Conservation (phyloP, 257 asterid genomes). For the Solanum corneliomulleri region DNA sequence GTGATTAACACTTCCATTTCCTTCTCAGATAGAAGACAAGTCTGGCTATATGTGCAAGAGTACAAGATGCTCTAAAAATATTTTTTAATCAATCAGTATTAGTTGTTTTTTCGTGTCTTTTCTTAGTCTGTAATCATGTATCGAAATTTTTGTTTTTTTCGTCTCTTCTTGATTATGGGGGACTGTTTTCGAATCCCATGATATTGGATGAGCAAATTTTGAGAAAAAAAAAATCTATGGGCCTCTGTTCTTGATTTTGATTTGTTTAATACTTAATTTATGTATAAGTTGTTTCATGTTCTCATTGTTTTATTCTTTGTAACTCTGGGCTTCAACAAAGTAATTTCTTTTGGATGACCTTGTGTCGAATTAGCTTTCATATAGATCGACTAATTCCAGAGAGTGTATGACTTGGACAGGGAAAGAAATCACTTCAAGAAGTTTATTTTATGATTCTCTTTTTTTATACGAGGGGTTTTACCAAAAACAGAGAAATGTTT, state of each 20-base stretch:
- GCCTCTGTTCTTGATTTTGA: background rate
- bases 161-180: background rate
- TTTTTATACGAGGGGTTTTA: background rate
- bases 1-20: too few relatives aligned
- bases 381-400: too few relatives aligned
- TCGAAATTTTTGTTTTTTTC: background rate
- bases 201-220: background rate
- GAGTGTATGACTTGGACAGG: too few relatives aligned
- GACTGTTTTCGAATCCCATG: background rate
- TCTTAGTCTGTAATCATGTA: background rate
- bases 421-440: background rate
- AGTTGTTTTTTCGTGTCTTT: too few relatives aligned
- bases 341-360: too few relatives aligned
- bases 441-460: background rate
- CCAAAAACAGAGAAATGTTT: background rate
- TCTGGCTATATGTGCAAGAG: too few relatives aligned
- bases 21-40: too few relatives aligned
- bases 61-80: too few relatives aligned
- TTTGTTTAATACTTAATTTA: background rate
- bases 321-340: too few relatives aligned
- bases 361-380: too few relatives aligned
- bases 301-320: background rate
- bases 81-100: too few relatives aligned
- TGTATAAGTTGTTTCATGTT: background rate
- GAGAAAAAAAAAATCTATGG: background rate